Percentiles rank a stretch among this genome's conserved stretches.
These are phyloP conservation scores for Lentinula lateritia DNA, from an alignment of 768 basidiomycete species.

Conservation along the genomic window DNA sequence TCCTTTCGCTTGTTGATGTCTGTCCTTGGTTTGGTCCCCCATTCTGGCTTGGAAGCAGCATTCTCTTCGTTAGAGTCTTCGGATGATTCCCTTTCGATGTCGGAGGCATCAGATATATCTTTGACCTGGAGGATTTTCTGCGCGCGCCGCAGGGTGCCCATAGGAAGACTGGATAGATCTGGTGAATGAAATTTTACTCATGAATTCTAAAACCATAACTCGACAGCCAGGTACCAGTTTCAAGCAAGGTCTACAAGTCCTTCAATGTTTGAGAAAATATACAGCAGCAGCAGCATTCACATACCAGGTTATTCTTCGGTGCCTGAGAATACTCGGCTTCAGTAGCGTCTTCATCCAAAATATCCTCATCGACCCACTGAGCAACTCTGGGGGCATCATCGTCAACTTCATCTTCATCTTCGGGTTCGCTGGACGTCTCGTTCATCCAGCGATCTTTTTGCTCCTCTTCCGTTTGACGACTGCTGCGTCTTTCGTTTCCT, in stretches of 20 bases:
- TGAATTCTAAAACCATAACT: not conserved
- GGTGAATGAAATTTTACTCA: not conserved
- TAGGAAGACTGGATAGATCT: conserved; percentile 59
- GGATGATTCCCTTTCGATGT: conserved; percentile 6
- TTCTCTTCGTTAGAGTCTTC: conserved; percentile 18
- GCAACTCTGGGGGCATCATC: conserved; percentile 52
- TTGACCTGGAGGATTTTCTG: conserved; percentile 46
- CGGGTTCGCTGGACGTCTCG: not conserved
- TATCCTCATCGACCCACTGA: conserved; percentile 56
- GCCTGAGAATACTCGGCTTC: conserved; percentile 16
- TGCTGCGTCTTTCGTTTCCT: not conserved
- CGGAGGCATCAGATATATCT: conserved; percentile 25
- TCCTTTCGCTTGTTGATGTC: conserved; percentile 55
- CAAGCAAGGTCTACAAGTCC: conserved; percentile 8
- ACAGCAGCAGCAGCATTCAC: not conserved
- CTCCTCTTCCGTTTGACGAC: not conserved
- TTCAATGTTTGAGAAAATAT: not conserved
- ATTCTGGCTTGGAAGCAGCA: conserved; percentile 34
- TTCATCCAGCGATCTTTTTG: not conserved
- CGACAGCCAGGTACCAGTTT: conserved; percentile 6
- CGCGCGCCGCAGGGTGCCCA: conserved; percentile 63
- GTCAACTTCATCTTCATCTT: conserved; percentile 26
- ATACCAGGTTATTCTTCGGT: conserved; percentile 25
- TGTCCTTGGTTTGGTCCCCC: conserved; percentile 35
- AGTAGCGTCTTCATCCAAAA: conserved; percentile 31